Conservation (phyloP, 352 stramenopile genomes). For the Plasmopara viticola region DNA sequence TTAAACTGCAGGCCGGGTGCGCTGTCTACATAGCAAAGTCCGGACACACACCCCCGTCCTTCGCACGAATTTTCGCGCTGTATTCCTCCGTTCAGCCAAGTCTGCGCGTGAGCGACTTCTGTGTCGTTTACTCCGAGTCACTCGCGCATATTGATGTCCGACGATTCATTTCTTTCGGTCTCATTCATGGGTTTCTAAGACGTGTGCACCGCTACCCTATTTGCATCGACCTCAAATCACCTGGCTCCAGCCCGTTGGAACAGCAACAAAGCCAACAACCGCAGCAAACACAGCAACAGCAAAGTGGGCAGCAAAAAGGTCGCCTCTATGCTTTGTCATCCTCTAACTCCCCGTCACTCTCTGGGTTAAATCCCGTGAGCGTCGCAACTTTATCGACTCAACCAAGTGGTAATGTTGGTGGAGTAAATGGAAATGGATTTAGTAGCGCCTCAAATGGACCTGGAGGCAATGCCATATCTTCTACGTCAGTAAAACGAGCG, state of each 20-base stretch:
- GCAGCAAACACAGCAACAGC: slow-evolving; percentile 24
- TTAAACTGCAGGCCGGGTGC: slow-evolving; percentile 66
- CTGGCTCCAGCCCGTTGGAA: slow-evolving; percentile 19
- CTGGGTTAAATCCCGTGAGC: slow-evolving; percentile 27
- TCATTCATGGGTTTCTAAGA: slow-evolving; percentile 81
- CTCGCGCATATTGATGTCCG: slow-evolving; percentile 70
- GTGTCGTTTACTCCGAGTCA: slow-evolving; percentile 65
- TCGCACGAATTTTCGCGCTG: slow-evolving; percentile 77
- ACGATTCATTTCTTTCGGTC: slow-evolving; percentile 82
- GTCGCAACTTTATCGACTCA: slow-evolving; percentile 15
- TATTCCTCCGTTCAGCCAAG: slow-evolving; percentile 84
- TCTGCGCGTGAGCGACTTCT: slow-evolving; percentile 78
- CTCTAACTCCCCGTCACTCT: slow-evolving; percentile 32
- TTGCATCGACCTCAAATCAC: slow-evolving; percentile 37
- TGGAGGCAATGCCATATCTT: slow-evolving; percentile 19
- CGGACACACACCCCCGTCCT: slow-evolving; percentile 44
- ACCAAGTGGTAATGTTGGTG: slow-evolving; percentile 8
- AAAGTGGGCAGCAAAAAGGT: slow-evolving; percentile 25
- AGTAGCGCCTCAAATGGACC: slow-evolving; percentile 15
- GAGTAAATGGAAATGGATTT: slow-evolving; percentile 14
- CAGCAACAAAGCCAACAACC: slow-evolving; percentile 26
- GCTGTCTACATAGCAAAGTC: slow-evolving; percentile 77
- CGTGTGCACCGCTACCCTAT: slow-evolving; percentile 85
- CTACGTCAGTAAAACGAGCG: slow-evolving; percentile 31
- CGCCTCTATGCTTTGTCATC: slow-evolving; percentile 17